Conservation (phyloP, 768 basidiomycete species). For the Chalciporus piperatus region DNA sequence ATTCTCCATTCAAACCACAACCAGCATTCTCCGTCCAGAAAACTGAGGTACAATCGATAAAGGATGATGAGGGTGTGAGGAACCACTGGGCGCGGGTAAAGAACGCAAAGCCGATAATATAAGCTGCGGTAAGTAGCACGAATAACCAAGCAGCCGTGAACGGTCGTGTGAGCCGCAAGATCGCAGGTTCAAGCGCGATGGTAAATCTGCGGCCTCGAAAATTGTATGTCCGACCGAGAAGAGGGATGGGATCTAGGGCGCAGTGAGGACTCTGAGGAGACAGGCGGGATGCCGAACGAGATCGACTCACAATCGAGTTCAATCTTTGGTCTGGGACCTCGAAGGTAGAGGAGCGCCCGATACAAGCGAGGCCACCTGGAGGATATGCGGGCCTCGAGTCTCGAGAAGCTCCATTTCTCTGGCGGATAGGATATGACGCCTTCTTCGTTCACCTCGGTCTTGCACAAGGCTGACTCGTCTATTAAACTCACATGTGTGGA, state of each 20-base stretch:
- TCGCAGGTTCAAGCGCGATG: slow-evolving; percentile 52
- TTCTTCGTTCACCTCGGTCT: slow-evolving; percentile 5
- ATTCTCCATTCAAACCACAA: slow-evolving; percentile 69
- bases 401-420: background rate
- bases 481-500: slow-evolving; percentile 13
- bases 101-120: slow-evolving; percentile 72
- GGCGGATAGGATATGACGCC: background rate
- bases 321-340: slow-evolving; percentile 59
- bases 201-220: slow-evolving; percentile 36
- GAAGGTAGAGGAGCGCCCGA: slow-evolving; percentile 36
- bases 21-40: slow-evolving; percentile 69
- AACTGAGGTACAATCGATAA: slow-evolving; percentile 64
- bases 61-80: slow-evolving; percentile 59
- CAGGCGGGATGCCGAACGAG: background rate
- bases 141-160: slow-evolving; percentile 56
- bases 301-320: slow-evolving; percentile 43
- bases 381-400: slow-evolving; percentile 7
- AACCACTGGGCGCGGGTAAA: slow-evolving; percentile 72
- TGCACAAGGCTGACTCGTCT: background rate
- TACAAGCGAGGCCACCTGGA: slow-evolving; percentile 22
- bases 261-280: slow-evolving; percentile 6
- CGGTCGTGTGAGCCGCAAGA: slow-evolving; percentile 49
- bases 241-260: slow-evolving; percentile 48
- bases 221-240: slow-evolving; percentile 49
- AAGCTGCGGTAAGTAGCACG: slow-evolving; percentile 51